Base-by-base conservation (phyloP, 306 rosid species). In the Astragalus membranaceus region DNA sequence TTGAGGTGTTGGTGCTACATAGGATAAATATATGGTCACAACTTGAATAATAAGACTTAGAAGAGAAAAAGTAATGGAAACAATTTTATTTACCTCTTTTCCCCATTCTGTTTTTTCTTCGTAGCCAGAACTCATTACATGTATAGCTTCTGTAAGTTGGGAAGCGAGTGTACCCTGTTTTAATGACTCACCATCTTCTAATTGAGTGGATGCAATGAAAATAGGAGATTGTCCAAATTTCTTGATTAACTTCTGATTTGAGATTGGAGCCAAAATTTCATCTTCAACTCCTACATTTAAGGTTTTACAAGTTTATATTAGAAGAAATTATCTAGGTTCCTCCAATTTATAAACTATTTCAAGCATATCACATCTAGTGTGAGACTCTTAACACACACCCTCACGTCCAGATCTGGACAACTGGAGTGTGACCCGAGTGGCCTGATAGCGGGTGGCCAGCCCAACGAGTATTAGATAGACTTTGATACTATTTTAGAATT, bases 41-140 rank as follows among this genome's bases (percentile, higher is more conserved):
- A 47, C 15, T 23, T 29, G 13, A 46, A 23, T 29, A 54, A 67
- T 7, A 11, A 53, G 15, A 39, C 59, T 35, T 17, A 35, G 42
- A 64, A 26, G 35, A 58, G 23, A 36, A 32, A 32, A 20, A 63
- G 15, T 43, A 71, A 44, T 8, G 7, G 11, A 50, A 62, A 44
- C 20, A 1, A 26, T 2, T 43, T 42, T 29, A 12, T 17, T 64
- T 70, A 89, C 96, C 89, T 89, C 96, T 78, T 84, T 87, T 74
- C 96, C 96, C 96, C 96, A 89, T 78, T 89, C 88, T 5, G 96
- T 87, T 84, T 85, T 87, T 71, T 80, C 89, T 74, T 89, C 96
- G 55, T 80, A 89, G 54, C 92, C 79, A 85, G 91, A 87, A 57
- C 89, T 87, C 66, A 87, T 85, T 63, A 87, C 93, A 69, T 89